A percentile compares a stretch with the other conserved stretches of the same genome.
These are phyloP conservation scores for Funneliformis caledonium DNA, from an alignment of 371 early-diverging fungal genomes.

Conservation along the genomic window DNA sequence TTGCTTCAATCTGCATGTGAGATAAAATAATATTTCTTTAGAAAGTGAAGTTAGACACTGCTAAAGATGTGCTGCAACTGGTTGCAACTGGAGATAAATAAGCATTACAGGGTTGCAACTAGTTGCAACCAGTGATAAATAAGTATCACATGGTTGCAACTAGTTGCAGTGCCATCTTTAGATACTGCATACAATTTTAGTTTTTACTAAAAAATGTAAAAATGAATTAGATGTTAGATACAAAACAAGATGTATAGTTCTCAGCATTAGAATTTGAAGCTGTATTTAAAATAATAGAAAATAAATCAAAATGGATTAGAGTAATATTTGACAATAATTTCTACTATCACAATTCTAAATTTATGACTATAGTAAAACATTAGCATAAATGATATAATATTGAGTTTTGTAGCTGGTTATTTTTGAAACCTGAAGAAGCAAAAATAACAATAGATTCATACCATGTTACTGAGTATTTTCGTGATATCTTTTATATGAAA, in stretches of 20 bases:
- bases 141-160: no score
- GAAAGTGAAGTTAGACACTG: neutral
- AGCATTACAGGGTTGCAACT: no score
- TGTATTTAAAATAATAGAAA: neutral
- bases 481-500: neutral
- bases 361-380: neutral
- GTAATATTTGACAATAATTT: neutral
- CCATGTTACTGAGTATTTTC: neutral
- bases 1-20: neutral
- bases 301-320: neutral
- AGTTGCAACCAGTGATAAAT: no score
- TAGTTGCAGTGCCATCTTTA: no score
- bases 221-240: neutral
- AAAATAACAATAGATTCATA: neutral
- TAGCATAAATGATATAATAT: neutral
- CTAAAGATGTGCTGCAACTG: no score
- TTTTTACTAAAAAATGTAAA: neutral
- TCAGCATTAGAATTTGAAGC: neutral
- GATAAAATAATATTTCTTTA: neutral
- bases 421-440: slow-evolving; percentile 6
- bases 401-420: neutral
- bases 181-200: neutral
- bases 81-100: no score
- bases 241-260: neutral
- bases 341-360: neutral